Percentiles rank a stretch among this genome's conserved stretches.
phyloP scores from a whole-genome alignment of 177 flowering plant species.

The Vitis hybrid region DNA sequence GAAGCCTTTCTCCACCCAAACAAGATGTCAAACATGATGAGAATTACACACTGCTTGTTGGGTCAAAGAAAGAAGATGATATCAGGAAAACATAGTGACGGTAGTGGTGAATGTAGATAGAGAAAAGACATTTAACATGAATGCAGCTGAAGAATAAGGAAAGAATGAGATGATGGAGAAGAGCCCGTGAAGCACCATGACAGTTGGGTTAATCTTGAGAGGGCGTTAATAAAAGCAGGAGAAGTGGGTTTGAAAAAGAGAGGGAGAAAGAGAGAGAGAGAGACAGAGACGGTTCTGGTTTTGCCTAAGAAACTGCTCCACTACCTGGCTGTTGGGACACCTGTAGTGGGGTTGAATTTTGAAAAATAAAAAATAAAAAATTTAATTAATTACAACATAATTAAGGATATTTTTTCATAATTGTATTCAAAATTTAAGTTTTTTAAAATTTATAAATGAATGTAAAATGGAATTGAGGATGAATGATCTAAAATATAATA shows the following conservation, averaged over 20 bases:
- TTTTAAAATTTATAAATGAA: too few relatives aligned
- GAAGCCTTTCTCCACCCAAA: conserved; percentile 75
- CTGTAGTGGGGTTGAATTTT: conserved; percentile 8
- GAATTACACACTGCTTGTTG: background rate
- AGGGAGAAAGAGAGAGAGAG: conserved; percentile 4
- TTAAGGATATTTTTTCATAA: too few relatives aligned
- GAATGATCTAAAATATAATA: too few relatives aligned
- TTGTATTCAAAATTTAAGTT: too few relatives aligned
- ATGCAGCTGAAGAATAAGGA: background rate
- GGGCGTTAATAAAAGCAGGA: conserved; percentile 13
- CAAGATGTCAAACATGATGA: conserved; percentile 40
- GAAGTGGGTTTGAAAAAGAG: conserved; percentile 26
- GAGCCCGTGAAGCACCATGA: conserved; percentile 2
- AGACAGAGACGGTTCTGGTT: conserved; percentile 4
- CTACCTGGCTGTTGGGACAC: conserved; percentile 9
- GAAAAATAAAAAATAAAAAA: too few relatives aligned
- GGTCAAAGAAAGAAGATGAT: background rate
- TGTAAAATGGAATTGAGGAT: too few relatives aligned
- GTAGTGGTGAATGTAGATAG: background rate
- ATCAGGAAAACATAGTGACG: too few relatives aligned
- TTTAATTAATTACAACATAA: too few relatives aligned
- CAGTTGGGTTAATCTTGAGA: conserved; percentile 11
- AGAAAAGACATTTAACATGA: background rate
- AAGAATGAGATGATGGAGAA: background rate
- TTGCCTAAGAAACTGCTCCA: conserved; percentile 19